Base-by-base conservation (phyloP, 352 stramenopile genomes). In the Phytophthora boehmeriae region DNA sequence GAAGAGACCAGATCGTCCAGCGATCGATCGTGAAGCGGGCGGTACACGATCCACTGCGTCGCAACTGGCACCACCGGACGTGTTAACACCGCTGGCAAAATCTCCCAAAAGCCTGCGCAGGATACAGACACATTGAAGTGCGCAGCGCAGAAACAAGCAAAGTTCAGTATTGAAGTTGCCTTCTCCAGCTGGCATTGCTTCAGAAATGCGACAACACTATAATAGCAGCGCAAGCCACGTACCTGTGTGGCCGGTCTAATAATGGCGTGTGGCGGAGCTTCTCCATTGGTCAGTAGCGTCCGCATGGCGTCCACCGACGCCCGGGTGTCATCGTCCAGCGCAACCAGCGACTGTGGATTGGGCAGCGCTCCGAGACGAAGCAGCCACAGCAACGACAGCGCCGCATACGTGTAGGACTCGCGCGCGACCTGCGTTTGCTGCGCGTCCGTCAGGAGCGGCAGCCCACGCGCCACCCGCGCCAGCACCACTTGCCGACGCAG, bases 21-120 rank as follows among this genome's bases (percentile, higher is more conserved):
- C 20, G 56, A 34, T 9, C 16, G 17, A 30, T 86, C 63, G 47
- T 87, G 79, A 41, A 89, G 66, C 14, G 79, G 76, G 0, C 79
- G 75, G 34, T 87, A 86, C 51, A 89, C 79, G 51, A 89, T 71
- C 76, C 68, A 89, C 58, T 89, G 79, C 32, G 71, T 69, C 6
- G 51, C 42, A 8, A 64, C 58, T 1, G 74, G 67, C 14, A 80
- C 44, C 1, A 67, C 41, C 2, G 60, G 58, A 25, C 66, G 67
- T 16, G 43, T 59, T 3, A 89, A 65, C 32, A 65, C 60, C 2
- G 63, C 30, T 13, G 79, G 76, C n/a, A 89, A 59, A 17, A 86
- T 46, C 54, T 89, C 79, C 79, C 79, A 89, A 54, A 85, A 68
- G 16, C 79, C 79, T 67, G 22, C 25, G 19, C 36, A 54, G 44